These are phyloP conservation scores for Ceratobasidium sp. DNA, from an alignment of 1,284 basidiomycete species.

Conservation along the genomic window DNA sequence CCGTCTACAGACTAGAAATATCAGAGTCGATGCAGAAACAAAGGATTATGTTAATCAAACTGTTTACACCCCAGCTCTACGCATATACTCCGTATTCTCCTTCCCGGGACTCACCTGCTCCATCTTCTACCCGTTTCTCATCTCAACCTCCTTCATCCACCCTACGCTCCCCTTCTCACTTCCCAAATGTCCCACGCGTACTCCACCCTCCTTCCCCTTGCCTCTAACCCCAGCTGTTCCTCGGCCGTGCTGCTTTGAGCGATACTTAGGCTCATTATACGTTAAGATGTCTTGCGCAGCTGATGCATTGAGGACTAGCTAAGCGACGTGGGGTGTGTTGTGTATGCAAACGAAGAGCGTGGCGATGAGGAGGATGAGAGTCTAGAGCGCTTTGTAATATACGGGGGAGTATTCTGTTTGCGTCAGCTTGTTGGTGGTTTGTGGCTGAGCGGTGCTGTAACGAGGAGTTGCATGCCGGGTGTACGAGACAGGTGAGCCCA, in stretches of 20 bases:
- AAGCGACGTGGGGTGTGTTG: conserved; percentile 89
- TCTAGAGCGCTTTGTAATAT: conserved; percentile 85
- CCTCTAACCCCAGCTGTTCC: conserved; percentile 68
- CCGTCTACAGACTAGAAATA: too few species aligned
- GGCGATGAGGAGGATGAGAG: conserved; percentile 69
- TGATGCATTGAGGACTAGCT: conserved; percentile 92
- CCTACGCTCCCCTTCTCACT: conserved; percentile 53
- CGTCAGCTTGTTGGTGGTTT: conserved; percentile 37
- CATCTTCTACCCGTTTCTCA: conserved; percentile 67
- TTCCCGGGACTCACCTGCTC: too few species aligned
- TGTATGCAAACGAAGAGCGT: conserved; percentile 78
- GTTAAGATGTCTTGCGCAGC: conserved; percentile 71
- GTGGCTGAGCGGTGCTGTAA: conserved; percentile 38
- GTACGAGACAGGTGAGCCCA: conserved; percentile 84
- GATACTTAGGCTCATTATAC: too few species aligned
- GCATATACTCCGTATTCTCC: too few species aligned
- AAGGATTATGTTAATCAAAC: too few species aligned
- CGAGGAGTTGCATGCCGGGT: conserved; percentile 73
- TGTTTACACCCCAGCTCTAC: too few species aligned
- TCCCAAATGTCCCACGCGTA: conserved; percentile 57
- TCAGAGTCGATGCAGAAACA: too few species aligned
- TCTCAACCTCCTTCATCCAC: conserved; percentile 61
- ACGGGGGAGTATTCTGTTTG: conserved; percentile 76
- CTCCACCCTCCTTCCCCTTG: conserved; percentile 54
- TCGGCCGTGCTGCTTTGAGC: too few species aligned